Evolutionary conservation across 345 rosid species (phyloP), one percentile per base, ranked within the genome.

Genomic region (Pugionium cornutum): DNA sequence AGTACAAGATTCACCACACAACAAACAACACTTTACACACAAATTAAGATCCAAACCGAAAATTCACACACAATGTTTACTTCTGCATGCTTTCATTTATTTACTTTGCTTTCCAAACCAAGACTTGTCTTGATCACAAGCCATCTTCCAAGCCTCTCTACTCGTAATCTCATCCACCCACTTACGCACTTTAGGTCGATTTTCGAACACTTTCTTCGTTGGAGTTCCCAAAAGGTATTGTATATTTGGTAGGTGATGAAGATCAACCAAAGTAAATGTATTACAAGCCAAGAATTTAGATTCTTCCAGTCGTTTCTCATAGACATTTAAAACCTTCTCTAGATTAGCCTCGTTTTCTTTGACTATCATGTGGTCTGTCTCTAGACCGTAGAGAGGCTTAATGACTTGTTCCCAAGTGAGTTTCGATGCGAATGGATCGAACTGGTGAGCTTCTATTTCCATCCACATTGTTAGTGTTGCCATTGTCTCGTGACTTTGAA

Each of bases 141-240:
- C 98, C 84, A 84, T 87, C 45, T 73, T 53, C 88, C 91, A 85
- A n/a, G 91, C 78, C 9, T 84, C 82, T 62, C 87, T 79, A 2
- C 77, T 65, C 4, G 77, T 76, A 74, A 86, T 86, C 27, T 79
- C 71, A 8, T 73, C 59, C 0, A 77, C 80, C 92, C 92, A 86
- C 5, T 81, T 75, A 32, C 63, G 6, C 7, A 84, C 87, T 11
- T 75, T 80, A 4, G 84, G 81, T 49, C 80, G 78, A 1, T 51
- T 62, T 43, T 83, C 81, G 9, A 83, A 67, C 76, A 78, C 52
- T 63, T 61, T 77, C 69, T 77, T 75, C 10, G 59, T 52, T 1
- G 53, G 83, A 0, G 86, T 87, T 45, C 27, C 66, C 83, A 81
- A 18, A 75, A 89, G 68, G 40, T 9, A 51, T 25, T 55, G 65